These are phyloP conservation scores for Paraconiothyrium brasiliense DNA, from an alignment of 2,329 filamentous ascomycete species.

Conservation along the genomic window DNA sequence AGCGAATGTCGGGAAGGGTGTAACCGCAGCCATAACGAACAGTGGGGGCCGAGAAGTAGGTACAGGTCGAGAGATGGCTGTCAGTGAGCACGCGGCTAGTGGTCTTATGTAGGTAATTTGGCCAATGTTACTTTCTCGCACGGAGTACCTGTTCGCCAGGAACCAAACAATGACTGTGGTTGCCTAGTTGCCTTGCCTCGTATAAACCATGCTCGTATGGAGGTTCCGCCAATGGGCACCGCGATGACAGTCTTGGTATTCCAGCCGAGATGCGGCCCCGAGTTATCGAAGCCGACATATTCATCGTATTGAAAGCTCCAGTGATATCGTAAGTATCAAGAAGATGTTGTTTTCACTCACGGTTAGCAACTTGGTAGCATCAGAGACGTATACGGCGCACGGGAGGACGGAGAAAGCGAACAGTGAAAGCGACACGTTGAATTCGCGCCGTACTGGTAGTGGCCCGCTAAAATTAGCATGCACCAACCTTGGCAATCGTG, in stretches of 20 bases:
- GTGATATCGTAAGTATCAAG: no score
- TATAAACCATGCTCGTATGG: background rate
- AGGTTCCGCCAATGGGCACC: background rate
- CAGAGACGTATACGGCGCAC: no score
- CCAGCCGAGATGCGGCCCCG: no score
- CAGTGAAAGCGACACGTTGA: background rate
- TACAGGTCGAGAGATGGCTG: background rate
- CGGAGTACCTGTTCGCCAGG: background rate
- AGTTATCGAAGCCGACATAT: no score
- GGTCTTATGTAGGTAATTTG: background rate
- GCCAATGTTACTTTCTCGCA: background rate
- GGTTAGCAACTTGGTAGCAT: no score
- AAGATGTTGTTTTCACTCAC: no score
- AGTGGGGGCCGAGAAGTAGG: background rate
- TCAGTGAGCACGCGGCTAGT: background rate
- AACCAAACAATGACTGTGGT: background rate
- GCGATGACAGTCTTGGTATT: background rate
- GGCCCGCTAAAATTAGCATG: background rate
- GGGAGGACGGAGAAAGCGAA: background rate
- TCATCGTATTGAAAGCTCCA: no score
- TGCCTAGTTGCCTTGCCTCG: background rate
- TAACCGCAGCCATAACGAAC: conserved; percentile 4
- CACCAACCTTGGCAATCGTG: background rate
- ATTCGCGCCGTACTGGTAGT: background rate
- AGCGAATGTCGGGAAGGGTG: background rate